A percentile compares a stretch with the other conserved stretches of the same genome.
These are phyloP conservation scores for Naganishia albida DNA, from an alignment of 1,284 basidiomycete genomes.

Conservation along the genomic window DNA sequence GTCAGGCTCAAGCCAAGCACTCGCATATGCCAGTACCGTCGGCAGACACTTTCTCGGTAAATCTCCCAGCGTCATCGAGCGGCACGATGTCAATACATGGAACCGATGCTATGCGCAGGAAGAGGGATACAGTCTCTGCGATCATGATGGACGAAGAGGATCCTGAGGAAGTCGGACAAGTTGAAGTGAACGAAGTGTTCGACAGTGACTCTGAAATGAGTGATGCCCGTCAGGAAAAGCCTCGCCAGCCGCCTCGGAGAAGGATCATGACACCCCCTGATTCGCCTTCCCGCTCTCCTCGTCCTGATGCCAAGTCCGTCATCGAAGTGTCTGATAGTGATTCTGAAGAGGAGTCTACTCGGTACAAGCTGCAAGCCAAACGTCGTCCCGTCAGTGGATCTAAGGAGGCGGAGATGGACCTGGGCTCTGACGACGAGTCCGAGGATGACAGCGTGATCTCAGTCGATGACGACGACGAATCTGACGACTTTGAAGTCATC, in stretches of 20 bases:
- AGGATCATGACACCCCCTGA: conserved; percentile 8
- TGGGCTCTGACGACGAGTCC: conserved; percentile 32
- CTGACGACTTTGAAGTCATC: conserved; percentile 20
- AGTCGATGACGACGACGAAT: conserved; percentile 19
- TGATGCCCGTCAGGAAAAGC: not conserved
- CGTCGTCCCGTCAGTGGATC: conserved; percentile 9
- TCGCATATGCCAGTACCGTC: not conserved
- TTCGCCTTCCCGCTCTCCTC: conserved; percentile 3
- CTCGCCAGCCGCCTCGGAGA: not conserved
- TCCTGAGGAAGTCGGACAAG: conserved; percentile 16
- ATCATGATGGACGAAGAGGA: conserved; percentile 43
- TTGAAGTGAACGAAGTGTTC: conserved; percentile 1
- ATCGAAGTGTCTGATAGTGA: conserved; percentile 9
- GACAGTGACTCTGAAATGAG: conserved; percentile 32
- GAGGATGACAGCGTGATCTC: conserved; percentile 32
- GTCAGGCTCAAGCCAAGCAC: conserved; percentile 13
- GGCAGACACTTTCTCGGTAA: conserved; percentile 6
- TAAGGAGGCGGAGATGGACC: conserved; percentile 35
- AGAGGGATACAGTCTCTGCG: conserved; percentile 33
- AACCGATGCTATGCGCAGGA: not conserved
- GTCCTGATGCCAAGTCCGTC: not conserved
- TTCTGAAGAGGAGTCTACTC: conserved; percentile 22
- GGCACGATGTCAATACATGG: not conserved
- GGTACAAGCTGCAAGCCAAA: conserved; percentile 10
- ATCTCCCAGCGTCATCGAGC: conserved; percentile 1